Conservation (phyloP, 139 green algal species). For the Coccomyxa sp. region DNA sequence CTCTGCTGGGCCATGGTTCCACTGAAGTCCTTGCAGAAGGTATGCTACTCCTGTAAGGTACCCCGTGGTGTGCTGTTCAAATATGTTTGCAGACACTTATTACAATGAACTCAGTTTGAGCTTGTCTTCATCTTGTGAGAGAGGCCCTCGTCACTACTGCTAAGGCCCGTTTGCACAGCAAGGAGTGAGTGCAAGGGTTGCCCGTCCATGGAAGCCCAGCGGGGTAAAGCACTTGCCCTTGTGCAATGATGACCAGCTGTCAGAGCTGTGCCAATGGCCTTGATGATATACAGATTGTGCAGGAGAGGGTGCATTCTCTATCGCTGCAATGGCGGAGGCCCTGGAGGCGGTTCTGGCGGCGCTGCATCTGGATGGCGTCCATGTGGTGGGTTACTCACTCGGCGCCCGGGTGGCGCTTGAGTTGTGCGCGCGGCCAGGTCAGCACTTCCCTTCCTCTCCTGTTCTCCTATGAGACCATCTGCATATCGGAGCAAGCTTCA, state of each 20-base stretch:
- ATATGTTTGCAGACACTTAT: too few relatives aligned
- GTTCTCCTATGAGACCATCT: not conserved
- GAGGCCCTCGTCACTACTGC: not conserved
- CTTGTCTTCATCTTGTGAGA: not conserved
- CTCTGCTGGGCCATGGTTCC: slow-evolving; percentile 75
- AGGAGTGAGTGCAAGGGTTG: not conserved
- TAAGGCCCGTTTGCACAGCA: not conserved
- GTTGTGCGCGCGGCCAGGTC: slow-evolving; percentile 16
- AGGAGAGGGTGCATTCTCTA: slow-evolving; percentile 14
- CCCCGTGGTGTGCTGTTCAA: not conserved
- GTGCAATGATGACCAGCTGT: too few relatives aligned
- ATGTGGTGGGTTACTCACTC: slow-evolving; percentile 81
- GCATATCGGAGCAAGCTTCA: not conserved
- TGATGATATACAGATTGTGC: too few relatives aligned
- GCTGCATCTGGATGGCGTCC: slow-evolving; percentile 5
- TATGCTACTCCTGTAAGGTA: not conserved
- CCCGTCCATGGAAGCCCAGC: not conserved
- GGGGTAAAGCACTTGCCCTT: too few relatives aligned
- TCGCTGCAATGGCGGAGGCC: slow-evolving; percentile 31
- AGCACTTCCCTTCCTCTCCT: slow-evolving; percentile 3
- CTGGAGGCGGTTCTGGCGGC: slow-evolving; percentile 27
- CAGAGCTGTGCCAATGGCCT: too few relatives aligned
- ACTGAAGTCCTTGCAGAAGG: not conserved
- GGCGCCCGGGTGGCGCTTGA: slow-evolving; percentile 69
- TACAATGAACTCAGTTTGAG: not conserved